These are phyloP conservation scores for Aspergillus sp. DNA, from an alignment of 2,329 filamentous ascomycete genomes.

Conservation along the genomic window DNA sequence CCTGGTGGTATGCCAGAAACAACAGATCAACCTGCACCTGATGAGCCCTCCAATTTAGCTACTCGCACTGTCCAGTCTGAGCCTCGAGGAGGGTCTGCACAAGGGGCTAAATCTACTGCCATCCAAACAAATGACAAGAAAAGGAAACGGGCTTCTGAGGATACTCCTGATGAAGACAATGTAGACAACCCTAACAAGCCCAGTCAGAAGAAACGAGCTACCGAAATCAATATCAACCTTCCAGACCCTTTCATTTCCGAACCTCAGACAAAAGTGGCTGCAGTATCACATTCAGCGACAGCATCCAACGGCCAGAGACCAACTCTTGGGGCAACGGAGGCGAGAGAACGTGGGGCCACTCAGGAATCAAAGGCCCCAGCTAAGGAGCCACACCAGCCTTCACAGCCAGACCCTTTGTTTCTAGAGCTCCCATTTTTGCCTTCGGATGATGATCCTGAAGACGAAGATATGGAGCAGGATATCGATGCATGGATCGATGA, in stretches of 20 bases:
- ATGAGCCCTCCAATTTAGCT: slow-evolving; percentile 8
- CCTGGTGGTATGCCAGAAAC: slow-evolving; percentile 32
- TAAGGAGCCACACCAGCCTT: slow-evolving; percentile 11
- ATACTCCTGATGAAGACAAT: neutral
- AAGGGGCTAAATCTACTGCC: neutral
- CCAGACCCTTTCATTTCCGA: neutral
- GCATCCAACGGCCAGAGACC: neutral
- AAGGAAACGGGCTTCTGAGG: slow-evolving; percentile 24
- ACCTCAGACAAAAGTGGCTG: neutral
- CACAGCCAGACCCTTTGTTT: slow-evolving; percentile 26
- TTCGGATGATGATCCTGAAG: slow-evolving; percentile 17
- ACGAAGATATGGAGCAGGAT: slow-evolving; percentile 25
- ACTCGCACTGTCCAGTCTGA: slow-evolving; percentile 9
- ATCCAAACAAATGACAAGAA: slow-evolving; percentile 18
- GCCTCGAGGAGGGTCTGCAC: slow-evolving; percentile 1
- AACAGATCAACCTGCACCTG: neutral
- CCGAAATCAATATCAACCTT: neutral
- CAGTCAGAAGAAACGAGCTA: neutral
- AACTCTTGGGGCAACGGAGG: neutral
- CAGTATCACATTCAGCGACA: neutral
- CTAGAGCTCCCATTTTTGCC: slow-evolving; percentile 35
- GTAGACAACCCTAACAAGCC: neutral
- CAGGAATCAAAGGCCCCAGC: neutral
- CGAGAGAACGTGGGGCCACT: neutral
- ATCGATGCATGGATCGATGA: slow-evolving; percentile 45